phyloP scores from a whole-genome alignment of 148 eudicot species.

The Spergularia marina region DNA sequence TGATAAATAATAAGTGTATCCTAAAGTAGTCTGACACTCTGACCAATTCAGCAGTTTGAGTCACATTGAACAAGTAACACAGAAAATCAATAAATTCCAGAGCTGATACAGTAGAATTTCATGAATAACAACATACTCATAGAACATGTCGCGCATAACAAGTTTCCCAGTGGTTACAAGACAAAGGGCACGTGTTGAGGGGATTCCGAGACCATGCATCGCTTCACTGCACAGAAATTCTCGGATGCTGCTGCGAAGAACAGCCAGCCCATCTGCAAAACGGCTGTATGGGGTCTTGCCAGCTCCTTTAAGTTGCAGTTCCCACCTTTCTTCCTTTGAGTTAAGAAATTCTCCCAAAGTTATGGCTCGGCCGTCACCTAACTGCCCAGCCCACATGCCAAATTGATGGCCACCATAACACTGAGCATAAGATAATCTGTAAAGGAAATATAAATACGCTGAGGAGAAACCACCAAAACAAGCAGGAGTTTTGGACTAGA shows the following conservation, averaged over 20 bases:
- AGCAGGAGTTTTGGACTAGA: neutral
- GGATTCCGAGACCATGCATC: conserved; percentile 92
- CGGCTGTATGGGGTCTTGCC: conserved; percentile 98
- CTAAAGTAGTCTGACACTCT: neutral
- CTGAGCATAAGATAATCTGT: conserved; percentile 87
- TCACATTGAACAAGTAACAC: neutral
- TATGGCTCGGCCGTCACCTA: conserved; percentile 98
- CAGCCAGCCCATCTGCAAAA: conserved; percentile 99
- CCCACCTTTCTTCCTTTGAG: conserved; percentile 90
- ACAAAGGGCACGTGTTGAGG: conserved; percentile 94
- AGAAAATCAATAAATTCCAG: conserved; percentile 1
- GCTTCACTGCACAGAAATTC: conserved; percentile 99
- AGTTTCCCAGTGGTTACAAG: conserved; percentile 88
- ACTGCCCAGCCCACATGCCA: conserved; percentile 99
- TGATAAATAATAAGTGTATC: neutral
- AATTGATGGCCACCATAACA: conserved; percentile 99
- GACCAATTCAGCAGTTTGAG: neutral
- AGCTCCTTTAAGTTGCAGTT: conserved; percentile 94
- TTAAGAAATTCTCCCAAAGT: conserved; percentile 84
- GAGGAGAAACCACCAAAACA: conserved; percentile 3
- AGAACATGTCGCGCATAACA: conserved; percentile 91
- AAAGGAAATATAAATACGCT: conserved; percentile 9
- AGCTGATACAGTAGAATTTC: neutral
- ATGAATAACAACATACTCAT: conserved; percentile 68
- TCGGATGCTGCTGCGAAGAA: conserved; percentile 88